Evolutionary conservation across 179 eudicot genomes (phyloP), one percentile per base, ranked within the genome.

Genomic region (Beta lomatogona): DNA sequence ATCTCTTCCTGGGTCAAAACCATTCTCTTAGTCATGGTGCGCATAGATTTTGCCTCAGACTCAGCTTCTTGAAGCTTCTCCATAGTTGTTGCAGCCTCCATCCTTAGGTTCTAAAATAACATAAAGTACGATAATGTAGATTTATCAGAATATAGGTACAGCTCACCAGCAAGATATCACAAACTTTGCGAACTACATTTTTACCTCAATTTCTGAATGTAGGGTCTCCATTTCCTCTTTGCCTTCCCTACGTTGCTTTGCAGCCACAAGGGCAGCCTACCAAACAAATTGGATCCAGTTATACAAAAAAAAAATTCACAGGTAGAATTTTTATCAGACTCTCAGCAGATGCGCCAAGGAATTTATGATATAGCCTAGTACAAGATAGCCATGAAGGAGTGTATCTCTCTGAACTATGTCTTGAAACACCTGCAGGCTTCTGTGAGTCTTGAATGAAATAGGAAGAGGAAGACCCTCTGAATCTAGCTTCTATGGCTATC

Each of bases 1-100:
- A 93, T 95, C 92, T 97, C 99, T 86, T 93, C 97, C 79, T 97
- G 97, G 77, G 99, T 93, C 90, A 97, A 86, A 81, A 93, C 89
- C 97, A 97, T 97, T 80, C 98, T 89, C 44, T 94, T 93, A 31
- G 98, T 97, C 98, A 97, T 94, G 78, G 85, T 84, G 54, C 91
- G 97, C 83, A 97, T 97, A 82, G 95, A 82, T 84, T 97, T 92
- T 74, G 94, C 97, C 90, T 97, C 98, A 79, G 95, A 79, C 85
- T 94, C 99, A 71, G 95, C 94, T 83, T 94, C 94, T 76, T 87
- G 88, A 74, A 93, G 89, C 85, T 92, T 94, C 81, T 89, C 90
- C 72, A 77, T 60, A 76, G 92, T 89, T 84, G 74, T 82, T 78
- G 83, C 90, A 76, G 90, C 86, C 84, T 93, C 97, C 79, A 86